Percentiles rank a stretch among this genome's conserved stretches.
Evolutionary conservation across 139 green algal genomes (phyloP).

Genomic region (Limnomonas spitsbergensis): DNA sequence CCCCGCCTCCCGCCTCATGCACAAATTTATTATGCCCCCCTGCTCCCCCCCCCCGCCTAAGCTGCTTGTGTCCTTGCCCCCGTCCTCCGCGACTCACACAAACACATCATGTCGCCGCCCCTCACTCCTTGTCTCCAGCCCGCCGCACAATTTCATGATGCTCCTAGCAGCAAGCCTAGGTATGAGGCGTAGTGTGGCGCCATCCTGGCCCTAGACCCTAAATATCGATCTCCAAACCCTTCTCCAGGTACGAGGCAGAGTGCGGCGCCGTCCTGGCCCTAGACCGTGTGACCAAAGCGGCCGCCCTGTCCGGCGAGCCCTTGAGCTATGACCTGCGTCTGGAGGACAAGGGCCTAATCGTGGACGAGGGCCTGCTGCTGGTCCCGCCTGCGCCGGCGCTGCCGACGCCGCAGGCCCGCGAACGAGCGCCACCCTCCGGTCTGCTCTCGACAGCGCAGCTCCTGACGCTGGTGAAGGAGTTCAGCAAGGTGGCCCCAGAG

Average conservation of each 20-base stretch:
- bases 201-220: too few relatives aligned
- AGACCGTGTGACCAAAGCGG: conserved; percentile 43
- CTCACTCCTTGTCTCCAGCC: too few relatives aligned
- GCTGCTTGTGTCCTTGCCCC: too few relatives aligned
- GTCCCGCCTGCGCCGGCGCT: conserved; percentile 20
- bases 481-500: conserved; percentile 21
- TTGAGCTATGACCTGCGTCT: conserved; percentile 56
- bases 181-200: too few relatives aligned
- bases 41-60: too few relatives aligned
- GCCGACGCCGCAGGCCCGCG: conserved; percentile 12
- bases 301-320: conserved; percentile 42
- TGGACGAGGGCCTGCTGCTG: conserved; percentile 47
- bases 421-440: conserved; percentile 25
- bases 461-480: conserved; percentile 24
- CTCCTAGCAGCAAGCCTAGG: too few relatives aligned
- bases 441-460: conserved; percentile 52
- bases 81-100: too few relatives aligned
- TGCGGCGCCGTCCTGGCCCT: conserved; percentile 69
- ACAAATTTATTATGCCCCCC: too few relatives aligned
- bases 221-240: too few relatives aligned
- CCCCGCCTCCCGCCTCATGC: too few relatives aligned
- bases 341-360: conserved; percentile 47
- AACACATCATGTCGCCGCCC: too few relatives aligned
- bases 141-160: too few relatives aligned
- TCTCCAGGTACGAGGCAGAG: conserved; percentile 42